A percentile compares a stretch with the other conserved stretches of the same genome.
Conservation (phyloP, 139 green algal genomes). For the Tetraselmis striata region DNA sequence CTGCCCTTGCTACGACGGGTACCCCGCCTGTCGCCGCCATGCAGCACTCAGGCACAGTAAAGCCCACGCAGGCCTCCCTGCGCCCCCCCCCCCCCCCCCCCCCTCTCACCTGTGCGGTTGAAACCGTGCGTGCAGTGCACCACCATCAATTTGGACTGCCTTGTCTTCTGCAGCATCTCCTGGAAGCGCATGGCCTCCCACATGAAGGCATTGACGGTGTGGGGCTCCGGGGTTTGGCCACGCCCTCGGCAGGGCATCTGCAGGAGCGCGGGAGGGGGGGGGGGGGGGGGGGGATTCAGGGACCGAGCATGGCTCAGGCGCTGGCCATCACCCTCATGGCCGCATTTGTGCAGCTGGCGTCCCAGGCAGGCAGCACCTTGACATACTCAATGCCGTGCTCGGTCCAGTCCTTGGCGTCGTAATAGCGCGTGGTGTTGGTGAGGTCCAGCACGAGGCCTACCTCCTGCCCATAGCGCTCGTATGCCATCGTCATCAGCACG, state of each 20-base stretch:
- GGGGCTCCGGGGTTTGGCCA: constrained; percentile 59
- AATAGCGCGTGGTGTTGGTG: constrained; percentile 88
- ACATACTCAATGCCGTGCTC: constrained; percentile 36
- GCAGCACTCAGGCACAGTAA: too few relatives aligned
- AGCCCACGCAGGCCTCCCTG: not conserved
- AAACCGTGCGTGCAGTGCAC: constrained; percentile 98
- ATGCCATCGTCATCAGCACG: not conserved
- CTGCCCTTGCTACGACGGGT: too few relatives aligned
- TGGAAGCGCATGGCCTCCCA: constrained; percentile 50
- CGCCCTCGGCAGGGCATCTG: constrained; percentile 76
- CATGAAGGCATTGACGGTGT: constrained; percentile 74
- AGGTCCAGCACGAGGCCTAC: constrained; percentile 86
- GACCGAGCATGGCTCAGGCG: too few relatives aligned
- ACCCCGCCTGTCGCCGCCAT: too few relatives aligned
- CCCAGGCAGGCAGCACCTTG: too few relatives aligned
- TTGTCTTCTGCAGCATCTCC: constrained; percentile 4
- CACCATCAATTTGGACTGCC: constrained; percentile 30
- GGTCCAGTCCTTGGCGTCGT: constrained; percentile 50
- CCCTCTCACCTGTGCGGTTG: constrained; percentile 75
- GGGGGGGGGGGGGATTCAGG: too few relatives aligned
- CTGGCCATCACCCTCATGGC: too few relatives aligned
- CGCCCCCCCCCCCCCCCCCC: not conserved
- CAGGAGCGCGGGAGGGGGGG: too few relatives aligned
- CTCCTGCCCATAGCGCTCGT: constrained; percentile 14
- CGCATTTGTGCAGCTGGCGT: too few relatives aligned